These are phyloP conservation scores for Dictyostelium brefeldianum DNA, from an alignment of 78 protist species.

Conservation along the genomic window DNA sequence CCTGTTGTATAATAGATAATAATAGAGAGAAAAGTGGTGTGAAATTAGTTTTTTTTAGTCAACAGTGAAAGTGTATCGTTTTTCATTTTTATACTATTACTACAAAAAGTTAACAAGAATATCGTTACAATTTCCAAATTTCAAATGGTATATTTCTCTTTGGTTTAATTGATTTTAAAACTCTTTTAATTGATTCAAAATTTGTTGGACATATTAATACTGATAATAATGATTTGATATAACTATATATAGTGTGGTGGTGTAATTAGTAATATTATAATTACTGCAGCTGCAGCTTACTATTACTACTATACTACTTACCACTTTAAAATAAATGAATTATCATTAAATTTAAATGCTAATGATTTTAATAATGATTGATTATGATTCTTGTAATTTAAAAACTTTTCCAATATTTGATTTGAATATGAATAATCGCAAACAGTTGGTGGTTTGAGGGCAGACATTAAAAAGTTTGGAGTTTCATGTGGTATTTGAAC, in stretches of 20 bases:
- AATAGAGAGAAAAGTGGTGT: background rate
- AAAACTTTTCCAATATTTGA: constrained; percentile 4
- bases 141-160: constrained; percentile 30
- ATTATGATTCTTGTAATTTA: background rate
- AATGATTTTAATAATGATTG: constrained; percentile 17
- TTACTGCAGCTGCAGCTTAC: no score
- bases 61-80: no score
- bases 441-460: constrained; percentile 28
- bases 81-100: no score
- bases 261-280: no score
- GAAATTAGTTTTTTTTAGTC: no score
- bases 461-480: constrained; percentile 10
- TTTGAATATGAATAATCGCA: constrained; percentile 45
- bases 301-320: no score
- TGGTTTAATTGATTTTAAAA: constrained; percentile 51
- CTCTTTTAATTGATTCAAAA: constrained; percentile 37
- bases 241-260: background rate
- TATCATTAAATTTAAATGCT: constrained; percentile 27
- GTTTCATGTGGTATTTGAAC: constrained; percentile 19
- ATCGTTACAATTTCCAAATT: constrained; percentile 48
- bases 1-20: constrained; percentile 10
- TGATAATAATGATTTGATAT: background rate
- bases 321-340: constrained; percentile 17
- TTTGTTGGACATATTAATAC: background rate
- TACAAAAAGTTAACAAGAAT: no score